Base-by-base conservation (phyloP, 2,329 filamentous ascomycete genomes). In the Fusarium cyanostomum region DNA sequence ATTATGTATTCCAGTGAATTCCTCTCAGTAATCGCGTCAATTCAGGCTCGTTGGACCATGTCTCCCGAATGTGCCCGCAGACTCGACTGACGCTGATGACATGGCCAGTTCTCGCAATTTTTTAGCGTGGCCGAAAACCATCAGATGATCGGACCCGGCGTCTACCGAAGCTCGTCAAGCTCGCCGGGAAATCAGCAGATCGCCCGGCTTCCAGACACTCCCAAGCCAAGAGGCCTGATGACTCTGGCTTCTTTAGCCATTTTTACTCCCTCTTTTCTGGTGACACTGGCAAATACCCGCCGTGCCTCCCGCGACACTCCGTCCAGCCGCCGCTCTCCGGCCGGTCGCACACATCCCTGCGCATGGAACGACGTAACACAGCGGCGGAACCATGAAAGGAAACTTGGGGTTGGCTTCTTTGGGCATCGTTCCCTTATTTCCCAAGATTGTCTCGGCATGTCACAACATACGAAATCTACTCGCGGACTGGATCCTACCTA, bases 91-190 rank as follows among this genome's bases (percentile, higher is more conserved):
- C n/a, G 21, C 5, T 35, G 10, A 46, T 35, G 30, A 35, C 4
- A 41, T 31, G 16, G 13, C 26, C 27, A 48, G 7, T n/a, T 26
- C 15, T 7, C 21, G 13, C 9, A 51, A 42, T 11, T 41, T 31
- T 33, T 16, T 39, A 21, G 15, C 16, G 11, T 27, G 30, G 21
- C 37, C 34, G 15, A 37, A 49, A 52, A 66, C 55, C 50, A 56
- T 52, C 54, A 56, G 59, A 63, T 62, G 9, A 30, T 59, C 38
- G 43, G 58, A 33, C 46, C 58, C 62, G 62, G 62, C 62, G 58
- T 26, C 43, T 15, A 56, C 62, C 62, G 62, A 64, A 43, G 31
- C 60, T 54, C 35, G 18, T 24, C 33, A 37, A 21, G 3, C 4
- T 37, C 42, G 8, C 58, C 53, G 52, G 15, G 7, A 48, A 66